Evolutionary conservation across 345 rosid species (phyloP), one percentile per base, ranked within the genome.

Genomic region (Sisymbrium irio): DNA sequence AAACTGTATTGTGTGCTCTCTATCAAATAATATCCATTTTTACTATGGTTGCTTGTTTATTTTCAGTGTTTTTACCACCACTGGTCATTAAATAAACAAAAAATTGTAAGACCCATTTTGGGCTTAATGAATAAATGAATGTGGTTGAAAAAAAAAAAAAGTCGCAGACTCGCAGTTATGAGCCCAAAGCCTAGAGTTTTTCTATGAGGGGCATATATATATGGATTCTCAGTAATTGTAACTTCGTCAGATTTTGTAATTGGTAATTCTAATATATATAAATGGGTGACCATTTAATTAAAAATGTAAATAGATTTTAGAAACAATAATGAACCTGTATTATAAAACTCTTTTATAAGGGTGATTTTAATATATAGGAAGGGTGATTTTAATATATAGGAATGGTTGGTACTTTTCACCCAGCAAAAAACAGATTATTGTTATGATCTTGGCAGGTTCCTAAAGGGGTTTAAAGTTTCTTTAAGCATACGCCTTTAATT

Each of bases 401-500:
- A n/a, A n/a, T n/a, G n/a, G n/a, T n/a, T n/a, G n/a, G 44, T 69
- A 56, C 55, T 56, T 42, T 42, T 44, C 55, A 44, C 44, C 55
- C 22, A 20, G 17, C 35, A 14, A 42, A 42, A 42, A 27, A 42
- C 22, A 1, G 10, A 36, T 7, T 13, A 4, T 22, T 66, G 13
- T 5, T 55, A 12, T 53, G 18, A n/a, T 9, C 27, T 22, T 70
- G 66, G 28, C 27, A 46, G 20, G 50, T 49, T 17, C 0, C 39
- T 36, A 25, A 27, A 65, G 46, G 66, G 59, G 61, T 14, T 74
- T 28, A 37, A 66, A 74, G 54, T 28, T 74, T 47, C 54, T 74
- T 74, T 47, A 49, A 45, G 45, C 67, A 66, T 58, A 28, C 44
- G 27, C 62, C 67, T 58, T 74, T 74, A 28, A 28, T 14, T 74